Base-by-base conservation (phyloP, 2,329 filamentous ascomycete genomes). In the Pseudogymnoascus sp. region DNA sequence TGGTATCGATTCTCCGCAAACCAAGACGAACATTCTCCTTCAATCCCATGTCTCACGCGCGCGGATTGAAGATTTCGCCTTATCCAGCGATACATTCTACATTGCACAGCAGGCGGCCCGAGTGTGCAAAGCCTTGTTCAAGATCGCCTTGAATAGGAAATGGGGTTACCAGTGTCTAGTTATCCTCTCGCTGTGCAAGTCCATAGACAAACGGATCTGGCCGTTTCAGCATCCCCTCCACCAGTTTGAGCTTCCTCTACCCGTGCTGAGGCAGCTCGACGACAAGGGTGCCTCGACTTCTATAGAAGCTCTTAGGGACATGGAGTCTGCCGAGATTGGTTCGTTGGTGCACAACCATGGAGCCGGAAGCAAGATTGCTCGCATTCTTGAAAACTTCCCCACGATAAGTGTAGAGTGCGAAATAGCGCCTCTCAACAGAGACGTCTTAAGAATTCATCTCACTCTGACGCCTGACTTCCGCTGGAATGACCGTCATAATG, bases 91-190 rank as follows among this genome's bases (percentile, higher is more conserved):
- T 73, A 88, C 90, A 51, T 91, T 91, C 67, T 99, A 99, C 72
- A 91, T 99, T 47, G 91, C 95, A 1, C 95, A 99, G 73, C 96
- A 99, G 74, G 89, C 95, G 10, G 91, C 92, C 1, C 88, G 95
- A 75, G 99, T 99, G 64, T 97, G 93, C 72, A 84, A 96, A 66
- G 91, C 96, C 2, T 77, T 99, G 14, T 99, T 99, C 76, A 96
- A 97, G 91, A 93, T 99, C 70, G 93, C 95, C 1, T 79, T 99
- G 61, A 97, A 97, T 75, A 84, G 95, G 65, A 85, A 91, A 68
- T 99, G 95, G 95, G 95, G 96, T 0, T 89, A 96, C 70, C 92
- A 97, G 75, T 99, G 96, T 68, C 81, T 96, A 40, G 92, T 97
- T 0, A 79, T 99, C 34, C 79, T 99, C 47, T 96, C 91, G 0